phyloP scores from a whole-genome alignment of 768 basidiomycete genomes.

The Collybiopsis confluens region DNA sequence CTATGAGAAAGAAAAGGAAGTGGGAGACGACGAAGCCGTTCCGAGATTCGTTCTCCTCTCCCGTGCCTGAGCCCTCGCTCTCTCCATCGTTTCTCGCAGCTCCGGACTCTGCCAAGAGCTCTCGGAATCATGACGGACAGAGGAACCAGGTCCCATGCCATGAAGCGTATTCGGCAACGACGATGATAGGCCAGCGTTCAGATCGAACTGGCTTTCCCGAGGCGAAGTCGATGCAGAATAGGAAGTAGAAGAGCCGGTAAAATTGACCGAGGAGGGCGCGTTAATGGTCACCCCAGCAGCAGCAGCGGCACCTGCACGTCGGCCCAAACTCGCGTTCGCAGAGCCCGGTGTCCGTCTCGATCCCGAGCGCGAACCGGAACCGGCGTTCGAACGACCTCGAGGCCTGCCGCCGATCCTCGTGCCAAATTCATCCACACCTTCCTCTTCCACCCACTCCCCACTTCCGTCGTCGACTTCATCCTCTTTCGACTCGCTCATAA shows the following conservation, averaged over 20 bases:
- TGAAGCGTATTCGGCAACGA: slow-evolving; percentile 12
- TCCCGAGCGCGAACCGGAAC: not conserved
- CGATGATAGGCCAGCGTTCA: slow-evolving; percentile 16
- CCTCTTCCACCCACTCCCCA: slow-evolving; percentile 65
- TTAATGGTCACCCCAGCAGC: not conserved
- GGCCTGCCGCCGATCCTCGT: not conserved
- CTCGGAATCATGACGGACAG: slow-evolving; percentile 54
- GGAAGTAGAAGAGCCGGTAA: slow-evolving; percentile 20
- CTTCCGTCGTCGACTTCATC: slow-evolving; percentile 76
- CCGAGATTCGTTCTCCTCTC: not conserved
- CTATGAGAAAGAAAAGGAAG: no score
- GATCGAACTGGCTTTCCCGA: slow-evolving; percentile 19
- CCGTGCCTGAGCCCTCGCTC: slow-evolving; percentile 41
- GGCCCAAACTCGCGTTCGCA: not conserved
- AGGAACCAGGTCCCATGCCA: no score
- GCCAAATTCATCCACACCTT: not conserved
- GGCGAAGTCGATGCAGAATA: slow-evolving; percentile 22
- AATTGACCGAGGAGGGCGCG: slow-evolving; percentile 10
- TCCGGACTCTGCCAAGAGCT: slow-evolving; percentile 58
- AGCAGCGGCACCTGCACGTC: not conserved
- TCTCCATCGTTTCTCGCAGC: slow-evolving; percentile 68
- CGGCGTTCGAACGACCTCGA: not conserved
- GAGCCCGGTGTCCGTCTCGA: slow-evolving; percentile 8
- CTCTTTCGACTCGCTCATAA: slow-evolving; percentile 68
- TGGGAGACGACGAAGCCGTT: no score